Percentiles rank a stretch among this genome's conserved stretches.
These are phyloP conservation scores for Neopestalotiopsis sp. DNA, from an alignment of 2,329 filamentous ascomycete species.

Conservation along the genomic window DNA sequence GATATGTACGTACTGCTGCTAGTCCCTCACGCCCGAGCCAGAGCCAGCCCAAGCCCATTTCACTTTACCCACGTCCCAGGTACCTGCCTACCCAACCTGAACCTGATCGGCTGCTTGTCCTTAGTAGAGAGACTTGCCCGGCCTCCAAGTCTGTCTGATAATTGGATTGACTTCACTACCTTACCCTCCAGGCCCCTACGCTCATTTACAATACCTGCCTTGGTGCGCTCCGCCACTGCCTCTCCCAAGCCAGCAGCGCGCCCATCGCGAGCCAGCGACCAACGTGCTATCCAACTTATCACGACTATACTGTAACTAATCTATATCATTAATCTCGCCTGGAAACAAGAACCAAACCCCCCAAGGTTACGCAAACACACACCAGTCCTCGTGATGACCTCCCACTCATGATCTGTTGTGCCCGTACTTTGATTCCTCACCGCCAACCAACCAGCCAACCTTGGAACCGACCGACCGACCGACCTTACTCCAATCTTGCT, in stretches of 20 bases:
- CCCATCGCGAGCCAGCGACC: background rate
- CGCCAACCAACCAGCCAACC: background rate
- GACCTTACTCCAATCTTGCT: background rate
- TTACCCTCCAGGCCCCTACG: background rate
- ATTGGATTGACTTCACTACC: background rate
- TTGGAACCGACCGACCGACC: background rate
- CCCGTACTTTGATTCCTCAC: background rate
- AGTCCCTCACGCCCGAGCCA: background rate
- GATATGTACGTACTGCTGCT: background rate
- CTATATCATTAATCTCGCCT: background rate
- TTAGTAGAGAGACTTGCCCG: background rate
- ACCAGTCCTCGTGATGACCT: background rate
- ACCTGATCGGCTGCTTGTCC: background rate
- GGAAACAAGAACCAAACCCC: background rate
- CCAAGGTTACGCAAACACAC: background rate
- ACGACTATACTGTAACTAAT: background rate
- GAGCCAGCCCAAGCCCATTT: background rate
- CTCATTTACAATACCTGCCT: background rate
- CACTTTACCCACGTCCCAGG: no score
- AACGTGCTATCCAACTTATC: background rate
- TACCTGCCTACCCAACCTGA: background rate
- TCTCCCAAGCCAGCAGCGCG: background rate
- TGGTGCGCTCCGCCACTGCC: background rate
- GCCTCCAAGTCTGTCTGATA: background rate
- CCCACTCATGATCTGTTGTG: background rate